Evolutionary conservation across 139 green algal species (phyloP), one percentile per base, ranked within the genome.

Genomic region (Chlorella sp.): DNA sequence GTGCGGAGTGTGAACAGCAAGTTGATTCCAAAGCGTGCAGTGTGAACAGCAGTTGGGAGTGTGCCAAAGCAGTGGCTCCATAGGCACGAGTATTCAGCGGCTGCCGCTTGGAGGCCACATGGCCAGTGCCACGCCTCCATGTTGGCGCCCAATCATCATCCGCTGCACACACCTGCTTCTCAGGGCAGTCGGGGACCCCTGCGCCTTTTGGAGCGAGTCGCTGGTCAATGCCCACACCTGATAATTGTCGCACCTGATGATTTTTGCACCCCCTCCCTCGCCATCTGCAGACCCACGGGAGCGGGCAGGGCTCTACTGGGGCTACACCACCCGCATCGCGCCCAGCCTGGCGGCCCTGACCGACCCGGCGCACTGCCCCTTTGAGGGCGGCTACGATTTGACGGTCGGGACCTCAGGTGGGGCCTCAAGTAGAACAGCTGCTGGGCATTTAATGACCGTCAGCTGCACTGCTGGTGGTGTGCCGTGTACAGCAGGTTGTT

Each of bases 281-380:
- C n/a, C 38, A 48, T 54, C 8, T 62, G 73, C 67, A 24, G 86
- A 87, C 24, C 95, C 95, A 2, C 88, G 91, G 0, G 86, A 90
- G 67, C 60, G 84, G 40, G 68, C 74, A 9, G 95, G 95, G 1
- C 80, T 91, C 34, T 97, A 98, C 85, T 99, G 96, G 96, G 96
- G 96, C 60, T 98, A 97, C 90, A 87, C 86, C 40, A 91, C 93
- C 32, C 90, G 96, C n/a, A 68, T 98, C 0, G 94, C 93, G 0
- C 72, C 82, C 48, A 91, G 88, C 30, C 78, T 98, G 24, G 64
- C 81, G 28, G 90, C 86, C 8, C 88, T 94, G 30, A 67, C 97
- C 41, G 76, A 88, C 51, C 51, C 51, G 51, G 51, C 51, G 20
- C 91, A 91, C 14, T 90, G 89, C 54, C 91, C 60, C 48, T 95